Evolutionary conservation across 2,329 filamentous ascomycete species (phyloP), one percentile per base, ranked within the genome.

Genomic region (Exutisphaerella laricina): DNA sequence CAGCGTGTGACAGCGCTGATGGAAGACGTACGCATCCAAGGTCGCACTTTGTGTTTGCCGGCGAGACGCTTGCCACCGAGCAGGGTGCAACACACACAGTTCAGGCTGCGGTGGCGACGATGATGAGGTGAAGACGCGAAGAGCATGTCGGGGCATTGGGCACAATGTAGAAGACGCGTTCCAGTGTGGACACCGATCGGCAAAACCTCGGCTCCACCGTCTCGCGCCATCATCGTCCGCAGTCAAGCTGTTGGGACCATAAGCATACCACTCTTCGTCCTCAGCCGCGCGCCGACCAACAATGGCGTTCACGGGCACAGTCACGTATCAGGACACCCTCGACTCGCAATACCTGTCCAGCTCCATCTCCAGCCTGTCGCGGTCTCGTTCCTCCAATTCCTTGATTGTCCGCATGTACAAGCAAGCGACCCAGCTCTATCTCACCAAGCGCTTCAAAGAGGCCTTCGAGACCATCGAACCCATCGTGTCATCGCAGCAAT

Each of bases 381-480:
- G 79, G 38, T 77, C 82, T 37, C 80, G 82, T 40, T 78, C 80
- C 41, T 74, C 75, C 26, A 74, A 81, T 32, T 82, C 79, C 36
- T 79, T 85, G 58, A 85, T 95, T 59, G 92, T 90, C 55, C 92
- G 92, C 67, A 85, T 85, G 21, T 97, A 97, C 70, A 87, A 90
- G 54, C 88, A 95, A 70, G 86, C 92, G 22, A 94, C 88, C 5
- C 89, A 92, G 52, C 78, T 97, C 17, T 98, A 94, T 69, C 76
- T 98, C 47, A 98, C 92, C 65, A 88, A 92, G 65, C 85, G 90
- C 35, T 73, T 97, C 41, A 85, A 88, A 55, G 92, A 98, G 68
- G 86, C 90, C 0, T 74, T 96, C 21, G 85, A 87, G 16, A 88
- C 85, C 3, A 78, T 98, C 39, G 74, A 89, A 35, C 87, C 90